These are phyloP conservation scores for Oryza australiensis DNA, from an alignment of 176 grass and related monocot genomes.

Conservation along the genomic window DNA sequence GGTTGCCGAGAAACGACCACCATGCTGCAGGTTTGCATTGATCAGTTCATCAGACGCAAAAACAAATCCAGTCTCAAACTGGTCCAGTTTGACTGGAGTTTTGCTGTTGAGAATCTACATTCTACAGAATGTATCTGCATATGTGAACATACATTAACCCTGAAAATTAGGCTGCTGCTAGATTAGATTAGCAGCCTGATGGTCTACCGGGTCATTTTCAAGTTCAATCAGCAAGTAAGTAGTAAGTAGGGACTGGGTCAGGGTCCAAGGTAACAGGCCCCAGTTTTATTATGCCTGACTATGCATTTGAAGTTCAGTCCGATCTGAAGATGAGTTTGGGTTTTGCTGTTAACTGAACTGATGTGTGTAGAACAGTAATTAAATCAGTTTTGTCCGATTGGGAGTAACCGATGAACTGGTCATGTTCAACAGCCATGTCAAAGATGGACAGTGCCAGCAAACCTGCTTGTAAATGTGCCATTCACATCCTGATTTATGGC, in stretches of 20 bases:
- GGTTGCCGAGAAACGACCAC: neutral
- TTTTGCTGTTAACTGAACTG: constrained; percentile 1
- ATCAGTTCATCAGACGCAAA: neutral
- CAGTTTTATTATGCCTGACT: neutral
- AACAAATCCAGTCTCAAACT: neutral
- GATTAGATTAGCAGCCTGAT: neutral
- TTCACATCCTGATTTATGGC: neutral
- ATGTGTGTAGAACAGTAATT: neutral
- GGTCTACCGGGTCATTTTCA: constrained; percentile 14
- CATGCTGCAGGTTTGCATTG: neutral
- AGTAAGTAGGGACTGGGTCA: constrained; percentile 30
- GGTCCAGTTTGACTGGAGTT: constrained; percentile 40
- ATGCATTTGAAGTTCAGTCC: neutral
- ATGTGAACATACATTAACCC: neutral
- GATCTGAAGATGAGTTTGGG: neutral
- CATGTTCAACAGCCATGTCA: neutral
- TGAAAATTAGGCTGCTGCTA: neutral
- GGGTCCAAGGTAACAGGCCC: neutral
- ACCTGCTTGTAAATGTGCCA: neutral
- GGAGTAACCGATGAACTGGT: constrained; percentile 3
- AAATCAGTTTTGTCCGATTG: neutral
- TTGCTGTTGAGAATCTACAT: constrained; percentile 14
- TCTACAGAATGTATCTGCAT: neutral
- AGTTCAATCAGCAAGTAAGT: neutral
- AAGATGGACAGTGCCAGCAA: neutral